Base-by-base conservation (phyloP, 768 basidiomycete species). In the Pulveroboletus sp. region DNA sequence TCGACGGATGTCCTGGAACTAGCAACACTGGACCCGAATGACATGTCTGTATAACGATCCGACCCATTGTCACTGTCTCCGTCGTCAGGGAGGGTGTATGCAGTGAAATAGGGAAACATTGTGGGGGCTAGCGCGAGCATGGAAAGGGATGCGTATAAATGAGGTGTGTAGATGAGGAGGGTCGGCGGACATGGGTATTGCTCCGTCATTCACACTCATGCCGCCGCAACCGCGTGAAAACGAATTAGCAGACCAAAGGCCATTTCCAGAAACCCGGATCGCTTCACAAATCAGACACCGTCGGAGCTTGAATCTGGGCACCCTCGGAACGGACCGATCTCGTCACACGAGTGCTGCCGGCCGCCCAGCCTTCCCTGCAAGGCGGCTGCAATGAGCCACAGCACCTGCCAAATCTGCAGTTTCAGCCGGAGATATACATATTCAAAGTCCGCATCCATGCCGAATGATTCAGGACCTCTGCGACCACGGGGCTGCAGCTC, bases 1-100 rank as follows among this genome's bases (percentile, higher is more conserved):
- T 81, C 80, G 45, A 74, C 70, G 14, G 86, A 85, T 1, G 84
- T 86, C 21, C 67, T 68, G 0, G 85, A 82, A 59, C 72, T 76
- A 4, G 66, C 69, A 8, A 62, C 55, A 43, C 74, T 77, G 28
- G 65, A 59, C 35, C 73, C 66, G 21, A 72, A 58, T 32, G 77
- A 76, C 36, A 71, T 67, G 14, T 72, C 57, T 10, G 79, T 80
- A 50, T 68, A 70, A 45, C 64, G 58, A 49, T 73, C 60, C 1
- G 79, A 82, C 38, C 70, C 69, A 39, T 64, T 44, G 47, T 79
- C 79, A 51, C 72, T 76, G 54, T 74, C 76, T 27, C 55, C 52
- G 66, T 79, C 81, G 50, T 72, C 73, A 59, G 67, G 62, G 52
- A 54, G 42, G 43, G 41, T 12, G 39, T 43, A 39, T 37, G 49